Evolutionary conservation across 2,329 filamentous ascomycete species (phyloP).

Genomic region (Fusarium zealandicum): DNA sequence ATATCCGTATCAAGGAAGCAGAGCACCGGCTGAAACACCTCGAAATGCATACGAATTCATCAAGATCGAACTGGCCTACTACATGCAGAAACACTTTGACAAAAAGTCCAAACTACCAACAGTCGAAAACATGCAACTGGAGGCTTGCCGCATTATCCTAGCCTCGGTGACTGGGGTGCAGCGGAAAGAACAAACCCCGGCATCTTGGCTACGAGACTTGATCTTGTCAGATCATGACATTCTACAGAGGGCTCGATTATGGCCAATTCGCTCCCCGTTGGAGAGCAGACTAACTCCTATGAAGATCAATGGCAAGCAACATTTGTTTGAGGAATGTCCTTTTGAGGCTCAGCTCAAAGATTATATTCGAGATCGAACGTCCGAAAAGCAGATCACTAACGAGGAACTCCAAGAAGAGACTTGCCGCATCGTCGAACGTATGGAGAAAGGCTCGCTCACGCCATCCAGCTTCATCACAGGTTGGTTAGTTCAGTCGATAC

Average conservation of each 20-base stretch:
- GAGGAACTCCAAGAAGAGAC: slow-evolving; percentile 29
- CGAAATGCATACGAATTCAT: slow-evolving; percentile 46
- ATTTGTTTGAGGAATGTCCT: slow-evolving; percentile 41
- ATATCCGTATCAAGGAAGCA: slow-evolving; percentile 32
- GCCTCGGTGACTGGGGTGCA: slow-evolving; percentile 33
- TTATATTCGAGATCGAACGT: slow-evolving; percentile 12
- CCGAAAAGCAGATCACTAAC: not conserved
- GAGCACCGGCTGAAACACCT: slow-evolving; percentile 27
- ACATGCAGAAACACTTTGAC: slow-evolving; percentile 38
- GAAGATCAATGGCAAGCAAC: slow-evolving; percentile 39
- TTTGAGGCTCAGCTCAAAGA: slow-evolving; percentile 34
- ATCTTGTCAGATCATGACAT: slow-evolving; percentile 26
- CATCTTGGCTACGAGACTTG: slow-evolving; percentile 41
- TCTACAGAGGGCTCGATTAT: slow-evolving; percentile 29
- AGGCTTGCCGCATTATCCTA: slow-evolving; percentile 42
- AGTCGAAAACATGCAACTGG: slow-evolving; percentile 31
- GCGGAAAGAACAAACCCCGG: not conserved
- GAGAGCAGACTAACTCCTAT: slow-evolving; percentile 33
- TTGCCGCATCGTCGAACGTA: slow-evolving; percentile 15
- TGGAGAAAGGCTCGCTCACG: slow-evolving; percentile 6
- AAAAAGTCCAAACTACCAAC: slow-evolving; percentile 24
- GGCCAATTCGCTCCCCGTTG: slow-evolving; percentile 34
- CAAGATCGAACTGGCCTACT: slow-evolving; percentile 46
- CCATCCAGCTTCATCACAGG: slow-evolving; percentile 22
- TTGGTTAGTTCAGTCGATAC: slow-evolving; percentile 10